phyloP scores from a whole-genome alignment of 257 asterid species.

The Solanum peruvianum region DNA sequence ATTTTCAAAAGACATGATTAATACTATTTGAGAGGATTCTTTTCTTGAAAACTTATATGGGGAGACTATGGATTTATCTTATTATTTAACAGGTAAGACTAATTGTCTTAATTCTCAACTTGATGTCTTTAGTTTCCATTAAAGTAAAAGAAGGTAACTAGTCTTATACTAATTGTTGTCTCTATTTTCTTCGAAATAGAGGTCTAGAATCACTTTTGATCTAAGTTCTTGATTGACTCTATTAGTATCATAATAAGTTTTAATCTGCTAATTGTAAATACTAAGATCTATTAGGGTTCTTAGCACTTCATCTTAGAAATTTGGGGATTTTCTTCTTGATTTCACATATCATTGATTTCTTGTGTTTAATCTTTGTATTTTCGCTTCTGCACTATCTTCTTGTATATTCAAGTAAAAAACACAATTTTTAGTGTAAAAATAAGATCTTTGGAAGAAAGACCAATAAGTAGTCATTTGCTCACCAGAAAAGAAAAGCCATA shows the following conservation, averaged over 20 bases:
- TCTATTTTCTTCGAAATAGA: not conserved
- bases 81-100: not conserved
- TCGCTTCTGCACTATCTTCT: not conserved
- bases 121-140: not conserved
- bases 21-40: not conserved
- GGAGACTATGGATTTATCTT: not conserved
- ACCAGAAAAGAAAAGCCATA: slow-evolving; percentile 93
- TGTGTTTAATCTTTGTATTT: not conserved
- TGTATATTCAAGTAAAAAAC: not conserved
- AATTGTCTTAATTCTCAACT: no score
- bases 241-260: not conserved
- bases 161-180: not conserved
- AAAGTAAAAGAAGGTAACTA: not conserved
- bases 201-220: not conserved
- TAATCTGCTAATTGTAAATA: not conserved
- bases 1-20: not conserved
- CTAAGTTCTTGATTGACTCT: not conserved
- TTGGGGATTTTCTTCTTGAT: not conserved
- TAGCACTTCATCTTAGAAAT: not conserved
- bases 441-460: not conserved
- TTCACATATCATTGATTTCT: not conserved
- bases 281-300: not conserved
- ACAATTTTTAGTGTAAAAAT: not conserved
- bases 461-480: slow-evolving; percentile 23
- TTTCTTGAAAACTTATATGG: not conserved